Evolutionary conservation across 495 filamentous ascomycete species (phyloP), one percentile per base, ranked within the genome.

Genomic region (Xylaria acuta): DNA sequence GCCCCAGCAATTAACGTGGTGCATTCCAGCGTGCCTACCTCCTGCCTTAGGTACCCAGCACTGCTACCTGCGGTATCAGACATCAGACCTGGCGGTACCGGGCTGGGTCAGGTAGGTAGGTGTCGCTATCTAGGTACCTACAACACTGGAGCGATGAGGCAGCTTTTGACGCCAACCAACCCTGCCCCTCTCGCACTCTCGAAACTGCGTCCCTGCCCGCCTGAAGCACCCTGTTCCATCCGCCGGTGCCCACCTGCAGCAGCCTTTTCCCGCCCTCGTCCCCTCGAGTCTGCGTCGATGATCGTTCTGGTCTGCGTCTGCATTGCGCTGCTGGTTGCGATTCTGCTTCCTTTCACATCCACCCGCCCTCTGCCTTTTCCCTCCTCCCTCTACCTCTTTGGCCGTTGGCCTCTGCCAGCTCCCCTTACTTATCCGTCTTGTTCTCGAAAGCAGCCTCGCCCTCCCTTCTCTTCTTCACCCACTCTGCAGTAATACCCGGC

Each of bases 101-200:
- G 20, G 45, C 45, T 49, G 45, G 45, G 45, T n/a, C 32, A 60
- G 34, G 56, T 60, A 59, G 32, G 54, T 59, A 59, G 32, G 51
- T 18, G 30, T 27, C 25, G 9, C 20, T 22, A 59, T 59, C 56
- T 34, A 58, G 40, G 11, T n/a, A 38, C 41, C 62, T 30, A 64
- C 40, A 9, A 64, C 62, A 47, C 62, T n/a, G n/a, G n/a, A 64
- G 30, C 22, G 51, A 60, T 60, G 58, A 36, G 58, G 58, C 58
- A 60, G n/a, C 72, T 75, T 45, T 45, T 70, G 71, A 64, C 75
- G 34, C 76, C 75, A 79, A 76, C 62, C 59, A 70, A 75, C 71
- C 60, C 62, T 77, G 74, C 74, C 75, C 77, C 75, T 76, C 77
- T 73, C 74, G 69, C 72, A 62, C 74, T 73, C 76, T 77, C 73